Conservation (phyloP, 2,329 filamentous ascomycete species). For the Clonostachys rhizophaga region DNA sequence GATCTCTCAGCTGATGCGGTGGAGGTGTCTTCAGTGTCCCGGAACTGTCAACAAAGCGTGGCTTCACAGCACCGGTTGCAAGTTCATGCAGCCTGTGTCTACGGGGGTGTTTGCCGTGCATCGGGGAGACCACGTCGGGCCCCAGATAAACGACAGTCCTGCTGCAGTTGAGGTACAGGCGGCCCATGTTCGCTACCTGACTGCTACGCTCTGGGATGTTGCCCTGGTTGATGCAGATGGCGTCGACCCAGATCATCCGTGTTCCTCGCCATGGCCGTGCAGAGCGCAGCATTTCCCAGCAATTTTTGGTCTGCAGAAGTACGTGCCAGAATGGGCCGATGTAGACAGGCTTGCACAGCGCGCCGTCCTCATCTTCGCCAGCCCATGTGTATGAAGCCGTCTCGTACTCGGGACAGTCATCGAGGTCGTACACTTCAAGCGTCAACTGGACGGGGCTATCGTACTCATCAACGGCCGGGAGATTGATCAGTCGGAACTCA, state of each 20-base stretch:
- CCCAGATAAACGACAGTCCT: neutral
- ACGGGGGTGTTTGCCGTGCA: neutral
- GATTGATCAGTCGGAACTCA: neutral
- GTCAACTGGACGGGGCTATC: neutral
- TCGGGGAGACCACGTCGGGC: neutral
- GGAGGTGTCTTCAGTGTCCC: neutral
- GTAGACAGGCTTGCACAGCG: neutral
- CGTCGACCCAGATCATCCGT: neutral
- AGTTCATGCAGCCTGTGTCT: neutral
- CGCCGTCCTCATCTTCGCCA: neutral
- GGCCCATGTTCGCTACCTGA: neutral
- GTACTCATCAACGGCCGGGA: neutral
- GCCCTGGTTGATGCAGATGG: neutral
- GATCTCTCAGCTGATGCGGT: neutral
- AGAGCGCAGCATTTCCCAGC: neutral
- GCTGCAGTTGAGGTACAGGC: neutral
- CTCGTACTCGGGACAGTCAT: neutral
- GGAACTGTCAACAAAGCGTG: neutral
- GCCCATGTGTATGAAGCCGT: neutral
- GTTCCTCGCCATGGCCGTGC: neutral
- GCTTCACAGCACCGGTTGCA: neutral
- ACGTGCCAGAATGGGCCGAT: neutral
- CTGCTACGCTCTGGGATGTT: neutral
- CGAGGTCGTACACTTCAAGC: neutral
- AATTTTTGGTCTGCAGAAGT: neutral